Conservation (phyloP, 2,329 filamentous ascomycete species). For the Fusarium nodosum region DNA sequence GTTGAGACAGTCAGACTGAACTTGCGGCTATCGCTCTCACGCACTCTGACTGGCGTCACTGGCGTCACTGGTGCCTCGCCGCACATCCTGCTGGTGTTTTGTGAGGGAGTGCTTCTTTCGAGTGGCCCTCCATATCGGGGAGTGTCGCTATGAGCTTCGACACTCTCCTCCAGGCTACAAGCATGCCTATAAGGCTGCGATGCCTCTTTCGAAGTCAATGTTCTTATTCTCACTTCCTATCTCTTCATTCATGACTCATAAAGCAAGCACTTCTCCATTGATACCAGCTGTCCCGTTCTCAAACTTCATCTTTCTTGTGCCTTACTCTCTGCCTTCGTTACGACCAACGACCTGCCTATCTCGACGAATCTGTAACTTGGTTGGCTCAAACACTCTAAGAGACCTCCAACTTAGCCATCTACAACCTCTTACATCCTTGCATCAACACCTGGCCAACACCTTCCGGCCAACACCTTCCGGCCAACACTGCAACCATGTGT, state of each 20-base stretch:
- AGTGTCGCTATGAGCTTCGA: slow-evolving; percentile 41
- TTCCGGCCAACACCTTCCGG: slow-evolving; percentile 33
- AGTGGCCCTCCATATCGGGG: slow-evolving; percentile 33
- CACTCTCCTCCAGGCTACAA: slow-evolving; percentile 51
- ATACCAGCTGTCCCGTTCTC: slow-evolving; percentile 11
- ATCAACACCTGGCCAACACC: slow-evolving; percentile 37
- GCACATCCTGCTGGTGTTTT: slow-evolving; percentile 38
- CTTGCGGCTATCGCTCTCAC: slow-evolving; percentile 50
- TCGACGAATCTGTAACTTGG: slow-evolving; percentile 17
- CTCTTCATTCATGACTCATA: slow-evolving; percentile 38
- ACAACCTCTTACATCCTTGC: slow-evolving; percentile 19
- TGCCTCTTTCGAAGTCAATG: slow-evolving; percentile 57
- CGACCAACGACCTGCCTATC: slow-evolving; percentile 7
- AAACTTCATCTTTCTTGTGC: slow-evolving; percentile 28
- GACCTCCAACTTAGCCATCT: slow-evolving; percentile 13
- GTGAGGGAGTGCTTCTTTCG: slow-evolving; percentile 30
- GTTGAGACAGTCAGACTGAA: slow-evolving; percentile 52
- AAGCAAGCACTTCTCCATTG: slow-evolving; percentile 29
- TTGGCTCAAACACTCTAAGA: slow-evolving; percentile 14
- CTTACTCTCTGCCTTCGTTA: slow-evolving; percentile 8
- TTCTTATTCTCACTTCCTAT: slow-evolving; percentile 48
- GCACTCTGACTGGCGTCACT: slow-evolving; percentile 49
- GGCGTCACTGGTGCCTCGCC: slow-evolving; percentile 52
- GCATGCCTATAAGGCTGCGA: slow-evolving; percentile 67
- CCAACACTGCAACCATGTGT: slow-evolving; percentile 73